Base-by-base conservation (phyloP, 2,329 filamentous ascomycete genomes). In the Amylocarpus encephaloides region DNA sequence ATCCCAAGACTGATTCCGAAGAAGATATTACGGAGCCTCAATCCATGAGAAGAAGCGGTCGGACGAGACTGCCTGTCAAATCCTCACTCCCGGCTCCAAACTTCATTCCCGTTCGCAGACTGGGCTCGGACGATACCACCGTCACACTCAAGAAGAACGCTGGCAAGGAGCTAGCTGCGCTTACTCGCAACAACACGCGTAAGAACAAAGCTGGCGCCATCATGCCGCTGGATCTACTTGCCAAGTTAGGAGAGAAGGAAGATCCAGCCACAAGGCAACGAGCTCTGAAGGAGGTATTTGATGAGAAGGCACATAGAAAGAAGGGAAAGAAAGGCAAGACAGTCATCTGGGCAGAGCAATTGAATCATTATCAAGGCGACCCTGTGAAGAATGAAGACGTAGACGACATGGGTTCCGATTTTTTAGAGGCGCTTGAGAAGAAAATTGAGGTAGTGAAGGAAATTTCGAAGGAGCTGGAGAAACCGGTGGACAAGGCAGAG, bases 121-220 rank as follows among this genome's bases (percentile, higher is more conserved):
- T 64, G 1, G 62, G 61, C 22, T 26, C 22, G 7, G 57, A 51
- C 9, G 63, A 66, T 34, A 62, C 46, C 6, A 62, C 60, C 1
- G 52, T 64, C 15, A 62, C 59, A 7, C 48, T 66, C 9, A 55
- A 53, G 35, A 65, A 67, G 41, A 69, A 55, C 51, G 67, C 65
- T 12, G 72, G 72, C 38, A 72, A 71, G 57, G 69, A 73, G 41
- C 56, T 73, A 7, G 70, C 70, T 0, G 62, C 67, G 1, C 51
- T 73, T 38, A 75, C 72, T 1, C 60, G 68, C 3, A 62, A 66
- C 45, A 75, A 75, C 52, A 75, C 72, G 1, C 64, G 70, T 26
- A 72, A 71, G 55, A 75, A 75, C 52, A 73, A 73, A 61, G 68
- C 59, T 3, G 63, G 58, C 15, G 65, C 72, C 1, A 49, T 70